These are phyloP conservation scores for Bipolaris cookei DNA, from an alignment of 2,329 filamentous ascomycete genomes.

Conservation along the genomic window DNA sequence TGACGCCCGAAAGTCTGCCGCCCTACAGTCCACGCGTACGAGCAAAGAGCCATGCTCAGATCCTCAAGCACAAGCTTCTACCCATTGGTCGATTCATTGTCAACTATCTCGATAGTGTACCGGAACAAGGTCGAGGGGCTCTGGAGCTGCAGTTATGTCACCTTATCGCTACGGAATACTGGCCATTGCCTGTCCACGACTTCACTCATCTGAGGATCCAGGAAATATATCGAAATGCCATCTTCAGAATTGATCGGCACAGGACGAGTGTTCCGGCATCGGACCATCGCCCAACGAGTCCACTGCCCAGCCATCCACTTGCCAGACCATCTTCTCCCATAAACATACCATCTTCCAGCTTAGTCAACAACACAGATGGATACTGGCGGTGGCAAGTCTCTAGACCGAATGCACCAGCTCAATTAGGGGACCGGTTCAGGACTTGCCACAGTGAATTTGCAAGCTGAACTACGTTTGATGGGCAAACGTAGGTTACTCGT, in stretches of 20 bases:
- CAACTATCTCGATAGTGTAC: background rate
- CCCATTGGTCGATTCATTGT: conserved; percentile 26
- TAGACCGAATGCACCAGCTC: no score
- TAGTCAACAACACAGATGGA: no score
- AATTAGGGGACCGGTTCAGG: no score
- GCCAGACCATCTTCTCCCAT: background rate
- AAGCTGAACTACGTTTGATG: no score
- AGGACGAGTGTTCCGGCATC: background rate
- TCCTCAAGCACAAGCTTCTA: conserved; percentile 23
- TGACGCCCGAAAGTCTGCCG: conserved; percentile 17
- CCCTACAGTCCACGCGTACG: conserved; percentile 8
- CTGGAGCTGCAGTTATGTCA: conserved; percentile 25
- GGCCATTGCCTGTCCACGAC: conserved; percentile 22
- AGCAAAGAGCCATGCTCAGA: conserved; percentile 18
- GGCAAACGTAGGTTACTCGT: no score
- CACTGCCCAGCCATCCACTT: background rate
- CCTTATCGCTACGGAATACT: conserved; percentile 24
- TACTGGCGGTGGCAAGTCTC: no score
- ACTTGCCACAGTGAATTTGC: no score
- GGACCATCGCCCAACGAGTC: no score
- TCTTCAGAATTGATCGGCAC: background rate
- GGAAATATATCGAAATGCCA: conserved; percentile 23
- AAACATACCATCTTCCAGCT: background rate
- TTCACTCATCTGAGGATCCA: conserved; percentile 20
- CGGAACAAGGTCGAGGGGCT: conserved; percentile 2